A percentile compares a stretch with the other conserved stretches of the same genome.
phyloP scores from a whole-genome alignment of 805 yeast genomes.

The Wickerhamiella hasegawae region DNA sequence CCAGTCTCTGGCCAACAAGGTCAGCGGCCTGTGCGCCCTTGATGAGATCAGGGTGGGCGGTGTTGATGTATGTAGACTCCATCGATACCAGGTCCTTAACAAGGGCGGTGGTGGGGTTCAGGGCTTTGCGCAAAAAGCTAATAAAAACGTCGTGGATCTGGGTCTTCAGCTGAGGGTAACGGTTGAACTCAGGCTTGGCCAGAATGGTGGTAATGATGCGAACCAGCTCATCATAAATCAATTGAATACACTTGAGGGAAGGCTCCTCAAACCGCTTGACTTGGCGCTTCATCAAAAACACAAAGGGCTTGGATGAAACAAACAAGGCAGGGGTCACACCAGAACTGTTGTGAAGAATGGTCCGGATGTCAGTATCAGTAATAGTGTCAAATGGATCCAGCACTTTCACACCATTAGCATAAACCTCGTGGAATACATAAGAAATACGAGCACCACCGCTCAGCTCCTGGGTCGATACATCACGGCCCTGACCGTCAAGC shows the following conservation, averaged over 20 bases:
- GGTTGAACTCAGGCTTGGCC: slow-evolving; percentile 61
- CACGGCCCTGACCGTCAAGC: slow-evolving; percentile 83
- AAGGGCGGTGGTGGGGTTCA: slow-evolving; percentile 72
- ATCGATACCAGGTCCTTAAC: slow-evolving; percentile 69
- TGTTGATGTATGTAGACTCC: slow-evolving; percentile 89
- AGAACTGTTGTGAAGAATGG: slow-evolving; percentile 90
- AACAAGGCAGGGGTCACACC: slow-evolving; percentile 93
- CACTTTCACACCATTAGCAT: slow-evolving; percentile 78
- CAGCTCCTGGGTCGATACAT: slow-evolving; percentile 72
- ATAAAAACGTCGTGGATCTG: slow-evolving; percentile 68
- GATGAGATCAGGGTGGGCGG: slow-evolving; percentile 92
- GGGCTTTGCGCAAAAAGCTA: slow-evolving; percentile 60
- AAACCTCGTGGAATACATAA: slow-evolving; percentile 92
- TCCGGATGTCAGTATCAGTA: slow-evolving; percentile 87
- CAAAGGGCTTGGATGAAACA: slow-evolving; percentile 96
- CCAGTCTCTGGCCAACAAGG: slow-evolving; percentile 73
- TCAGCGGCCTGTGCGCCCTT: slow-evolving; percentile 93
- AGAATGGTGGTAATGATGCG: slow-evolving; percentile 76
- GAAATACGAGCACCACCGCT: slow-evolving; percentile 97
- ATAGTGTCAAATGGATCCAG: slow-evolving; percentile 94
- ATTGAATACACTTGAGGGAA: slow-evolving; percentile 66
- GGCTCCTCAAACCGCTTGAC: slow-evolving; percentile 93
- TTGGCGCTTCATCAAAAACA: slow-evolving; percentile 86
- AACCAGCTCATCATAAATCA: slow-evolving; percentile 87
- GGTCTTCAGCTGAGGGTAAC: slow-evolving; percentile 86